Evolutionary conservation across 2,329 filamentous ascomycete species (phyloP).

Genomic region (Xylariales sp.): DNA sequence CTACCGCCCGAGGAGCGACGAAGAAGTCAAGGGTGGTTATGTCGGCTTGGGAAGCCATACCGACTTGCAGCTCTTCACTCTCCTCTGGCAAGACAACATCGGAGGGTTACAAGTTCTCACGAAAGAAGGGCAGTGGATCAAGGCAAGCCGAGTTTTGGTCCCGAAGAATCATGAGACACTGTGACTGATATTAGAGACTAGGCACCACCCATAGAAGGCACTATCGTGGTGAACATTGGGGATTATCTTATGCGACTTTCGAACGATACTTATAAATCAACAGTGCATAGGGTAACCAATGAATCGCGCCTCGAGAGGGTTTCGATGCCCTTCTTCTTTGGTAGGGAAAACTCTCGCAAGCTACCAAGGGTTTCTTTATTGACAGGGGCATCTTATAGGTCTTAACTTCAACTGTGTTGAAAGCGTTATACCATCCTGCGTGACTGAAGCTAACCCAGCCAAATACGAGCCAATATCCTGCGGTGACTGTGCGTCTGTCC

Average conservation of each 20-base stretch:
- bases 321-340: constrained; percentile 55
- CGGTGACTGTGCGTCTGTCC: constrained; percentile 32
- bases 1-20: constrained; percentile 26
- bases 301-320: constrained; percentile 35
- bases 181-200: constrained; percentile 9
- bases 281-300: constrained; percentile 47
- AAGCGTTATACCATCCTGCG: constrained; percentile 42
- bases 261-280: constrained; percentile 46
- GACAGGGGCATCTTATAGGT: constrained; percentile 17
- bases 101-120: constrained; percentile 39
- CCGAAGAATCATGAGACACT: neutral
- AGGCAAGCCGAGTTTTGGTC: constrained; percentile 15
- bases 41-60: constrained; percentile 47
- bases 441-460: constrained; percentile 37
- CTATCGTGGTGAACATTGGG: constrained; percentile 47
- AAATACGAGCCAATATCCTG: constrained; percentile 49
- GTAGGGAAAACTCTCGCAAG: constrained; percentile 19
- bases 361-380: neutral
- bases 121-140: constrained; percentile 37
- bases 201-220: constrained; percentile 38
- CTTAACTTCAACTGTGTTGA: constrained; percentile 49
- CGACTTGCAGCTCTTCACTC: constrained; percentile 48
- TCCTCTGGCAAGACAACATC: constrained; percentile 41
- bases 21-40: constrained; percentile 17
- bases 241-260: constrained; percentile 47